A percentile compares a stretch with the other conserved stretches of the same genome.
phyloP scores from a whole-genome alignment of 257 asterid species.

The Fraxinus cuspidata region DNA sequence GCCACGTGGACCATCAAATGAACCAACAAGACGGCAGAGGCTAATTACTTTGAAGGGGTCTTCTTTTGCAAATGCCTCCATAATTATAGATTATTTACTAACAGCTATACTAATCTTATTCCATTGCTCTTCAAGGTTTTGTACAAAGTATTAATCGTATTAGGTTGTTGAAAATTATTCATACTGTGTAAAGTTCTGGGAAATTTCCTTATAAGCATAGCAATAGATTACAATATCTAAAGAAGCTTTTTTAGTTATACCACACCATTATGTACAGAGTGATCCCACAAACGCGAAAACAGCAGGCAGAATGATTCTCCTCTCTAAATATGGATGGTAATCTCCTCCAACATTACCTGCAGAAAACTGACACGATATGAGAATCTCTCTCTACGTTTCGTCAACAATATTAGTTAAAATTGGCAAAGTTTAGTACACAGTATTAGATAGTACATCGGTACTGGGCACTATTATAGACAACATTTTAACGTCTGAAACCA shows the following conservation, averaged over 20 bases:
- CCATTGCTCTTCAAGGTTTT: not conserved
- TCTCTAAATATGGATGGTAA: not conserved
- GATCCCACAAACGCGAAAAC: not conserved
- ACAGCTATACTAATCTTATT: not conserved
- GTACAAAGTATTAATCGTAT: not conserved
- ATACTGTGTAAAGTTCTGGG: not conserved
- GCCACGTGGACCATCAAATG: too few relatives aligned
- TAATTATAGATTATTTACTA: not conserved
- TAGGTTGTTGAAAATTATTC: not conserved
- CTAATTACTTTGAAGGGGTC: too few relatives aligned
- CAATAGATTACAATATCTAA: not conserved
- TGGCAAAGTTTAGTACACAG: not conserved
- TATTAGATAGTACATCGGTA: not conserved
- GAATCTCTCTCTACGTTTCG: not conserved
- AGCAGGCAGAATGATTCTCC: conserved; percentile 7
- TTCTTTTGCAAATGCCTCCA: not conserved
- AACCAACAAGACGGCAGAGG: too few relatives aligned
- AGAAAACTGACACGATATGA: not conserved
- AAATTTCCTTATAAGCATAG: not conserved
- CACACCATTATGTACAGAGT: not conserved
- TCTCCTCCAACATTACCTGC: not conserved
- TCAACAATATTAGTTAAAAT: not conserved
- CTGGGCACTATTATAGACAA: not conserved
- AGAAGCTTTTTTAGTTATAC: not conserved
- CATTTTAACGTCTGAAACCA: not conserved